Evolutionary conservation across 1,284 basidiomycete species (phyloP), one percentile per base, ranked within the genome.

Genomic region (Inonotus obliquus): DNA sequence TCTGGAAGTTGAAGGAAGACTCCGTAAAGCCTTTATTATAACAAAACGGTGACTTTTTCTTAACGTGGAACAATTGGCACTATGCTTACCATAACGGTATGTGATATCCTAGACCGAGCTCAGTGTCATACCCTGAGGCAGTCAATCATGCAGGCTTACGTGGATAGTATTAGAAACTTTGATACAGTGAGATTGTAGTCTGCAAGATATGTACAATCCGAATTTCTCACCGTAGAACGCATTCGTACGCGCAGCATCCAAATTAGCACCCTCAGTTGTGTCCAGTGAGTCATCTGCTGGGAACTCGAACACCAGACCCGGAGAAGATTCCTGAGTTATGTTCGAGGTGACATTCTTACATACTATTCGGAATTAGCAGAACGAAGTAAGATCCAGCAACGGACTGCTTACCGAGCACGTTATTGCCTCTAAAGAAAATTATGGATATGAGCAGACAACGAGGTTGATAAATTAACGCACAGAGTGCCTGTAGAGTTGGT

Each of bases 241-340:
- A 67, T 84, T 83, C 2, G 73, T 74, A 23, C 76, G 71, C 0
- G 81, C 80, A 13, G 80, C 79, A 61, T 82, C 71, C 21, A 81
- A 61, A 69, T 84, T 74, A n/a, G 74, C 69, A 17, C 68, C 63
- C 9, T 66, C 66, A 13, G 69, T 72, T 17, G 74, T 74, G 10
- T 68, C 65, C 1, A 44, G 54, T 9, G 48, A 63, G 17, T 71
- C 54, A 64, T 68, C 70, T 64, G 63, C 71, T 9, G 70, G 69
- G 68, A 73, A 80, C 67, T 74, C 68, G 70, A 80, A 81, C 62
- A 74, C 73, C 21, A 75, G 59, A 38, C 68, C 73, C 0, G 72
- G 41, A 10, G 74, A 69, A 2, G 73, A 74, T 67, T 77, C 68
- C 6, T 67, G 59, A 1, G 71, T 69, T 35, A 71, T 69, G 17